Evolutionary conservation across 441 rosid species (phyloP).

Genomic region (Hura crepitans): DNA sequence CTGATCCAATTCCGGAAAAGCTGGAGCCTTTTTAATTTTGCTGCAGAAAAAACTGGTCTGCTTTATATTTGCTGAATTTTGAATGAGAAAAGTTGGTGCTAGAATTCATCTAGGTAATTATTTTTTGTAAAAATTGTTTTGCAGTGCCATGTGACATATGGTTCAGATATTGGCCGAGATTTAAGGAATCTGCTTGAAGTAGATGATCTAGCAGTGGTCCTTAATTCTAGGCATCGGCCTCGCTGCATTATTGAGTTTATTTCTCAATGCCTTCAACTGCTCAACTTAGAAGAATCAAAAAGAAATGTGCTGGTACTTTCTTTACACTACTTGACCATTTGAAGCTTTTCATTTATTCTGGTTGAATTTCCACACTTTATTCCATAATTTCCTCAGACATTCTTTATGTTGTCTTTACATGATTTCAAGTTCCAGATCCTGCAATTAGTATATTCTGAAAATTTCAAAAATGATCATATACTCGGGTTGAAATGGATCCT

Average conservation of each 20-base stretch:
- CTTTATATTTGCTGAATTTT: background rate
- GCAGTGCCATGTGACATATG: slow-evolving; percentile 80
- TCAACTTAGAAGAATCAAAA: slow-evolving; percentile 67
- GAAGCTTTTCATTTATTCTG: background rate
- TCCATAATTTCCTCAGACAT: background rate
- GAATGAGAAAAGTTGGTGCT: background rate
- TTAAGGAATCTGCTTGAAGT: slow-evolving; percentile 57
- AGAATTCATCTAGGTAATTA: background rate
- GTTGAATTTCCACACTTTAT: background rate
- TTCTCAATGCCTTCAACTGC: slow-evolving; percentile 58
- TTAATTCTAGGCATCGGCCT: slow-evolving; percentile 73
- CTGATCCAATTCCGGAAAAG: too few relatives aligned
- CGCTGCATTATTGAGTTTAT: slow-evolving; percentile 78
- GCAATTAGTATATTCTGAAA: background rate
- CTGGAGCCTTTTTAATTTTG: too few relatives aligned
- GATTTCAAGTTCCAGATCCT: background rate
- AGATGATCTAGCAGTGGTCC: slow-evolving; percentile 65
- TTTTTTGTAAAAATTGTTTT: background rate
- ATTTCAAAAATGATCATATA: background rate
- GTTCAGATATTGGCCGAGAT: slow-evolving; percentile 66
- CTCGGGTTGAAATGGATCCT: background rate
- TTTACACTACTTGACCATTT: slow-evolving; percentile 6
- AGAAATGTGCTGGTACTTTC: slow-evolving; percentile 55
- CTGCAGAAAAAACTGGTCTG: background rate
- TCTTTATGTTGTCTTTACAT: background rate